Evolutionary conservation across 495 filamentous ascomycete species (phyloP).

Genomic region (Amorphotheca resinae): DNA sequence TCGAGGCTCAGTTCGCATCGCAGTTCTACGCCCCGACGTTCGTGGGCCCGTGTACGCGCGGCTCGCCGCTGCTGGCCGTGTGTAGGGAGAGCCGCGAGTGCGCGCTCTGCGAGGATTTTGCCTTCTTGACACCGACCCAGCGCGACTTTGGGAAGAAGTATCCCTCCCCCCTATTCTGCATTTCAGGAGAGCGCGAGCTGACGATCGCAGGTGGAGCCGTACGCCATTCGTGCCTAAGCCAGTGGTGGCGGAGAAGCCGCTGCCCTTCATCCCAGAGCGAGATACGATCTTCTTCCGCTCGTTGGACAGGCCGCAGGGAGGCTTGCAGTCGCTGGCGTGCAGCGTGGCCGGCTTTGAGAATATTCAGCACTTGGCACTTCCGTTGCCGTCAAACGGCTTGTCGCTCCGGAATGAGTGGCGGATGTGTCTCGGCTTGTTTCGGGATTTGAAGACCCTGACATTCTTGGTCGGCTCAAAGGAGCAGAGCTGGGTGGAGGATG

Average conservation of each 20-base stretch:
- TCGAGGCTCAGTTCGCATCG: conserved; percentile 2
- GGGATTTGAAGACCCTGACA: neutral
- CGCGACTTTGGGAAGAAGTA: neutral
- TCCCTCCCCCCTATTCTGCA: neutral
- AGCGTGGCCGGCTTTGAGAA: neutral
- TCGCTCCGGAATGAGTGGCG: neutral
- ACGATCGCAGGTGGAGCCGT: neutral
- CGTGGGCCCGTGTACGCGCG: neutral
- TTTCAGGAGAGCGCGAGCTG: neutral
- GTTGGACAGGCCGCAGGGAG: neutral
- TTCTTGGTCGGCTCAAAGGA: conserved; percentile 2
- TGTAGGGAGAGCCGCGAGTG: conserved; percentile 3
- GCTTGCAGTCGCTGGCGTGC: neutral
- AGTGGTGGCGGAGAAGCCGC: neutral
- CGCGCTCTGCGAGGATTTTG: neutral
- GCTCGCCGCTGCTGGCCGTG: neutral
- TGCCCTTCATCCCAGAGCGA: neutral
- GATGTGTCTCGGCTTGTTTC: neutral
- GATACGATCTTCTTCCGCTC: conserved; percentile 5
- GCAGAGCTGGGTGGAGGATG: neutral
- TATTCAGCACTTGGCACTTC: conserved; percentile 1
- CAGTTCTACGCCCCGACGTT: conserved; percentile 1
- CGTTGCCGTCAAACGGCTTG: neutral
- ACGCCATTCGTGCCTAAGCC: neutral
- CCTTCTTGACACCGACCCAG: neutral